A percentile compares a stretch with the other conserved stretches of the same genome.
Conservation (phyloP, 75 land plant species). For the Ceratopteris richardii region DNA sequence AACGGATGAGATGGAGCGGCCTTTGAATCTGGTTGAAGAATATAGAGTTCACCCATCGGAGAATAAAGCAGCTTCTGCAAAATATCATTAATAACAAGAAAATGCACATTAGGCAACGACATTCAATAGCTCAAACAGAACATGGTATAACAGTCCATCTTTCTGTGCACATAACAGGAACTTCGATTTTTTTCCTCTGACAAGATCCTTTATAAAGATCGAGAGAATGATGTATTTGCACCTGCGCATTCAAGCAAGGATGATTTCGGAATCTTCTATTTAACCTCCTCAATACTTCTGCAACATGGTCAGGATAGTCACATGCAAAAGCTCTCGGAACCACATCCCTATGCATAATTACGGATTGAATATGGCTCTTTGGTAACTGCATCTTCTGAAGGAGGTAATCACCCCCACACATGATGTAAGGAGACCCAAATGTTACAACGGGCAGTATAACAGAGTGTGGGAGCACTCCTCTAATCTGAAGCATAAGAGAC, state of each 20-base stretch:
- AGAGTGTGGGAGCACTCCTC: conserved; percentile 48
- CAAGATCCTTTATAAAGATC: too few species aligned
- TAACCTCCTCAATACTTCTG: conserved; percentile 60
- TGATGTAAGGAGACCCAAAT: conserved; percentile 80
- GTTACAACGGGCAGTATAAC: conserved; percentile 74
- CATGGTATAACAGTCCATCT: too few species aligned
- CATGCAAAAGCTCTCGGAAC: conserved; percentile 90
- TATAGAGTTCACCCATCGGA: conserved; percentile 83
- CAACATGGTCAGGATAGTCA: conserved; percentile 69
- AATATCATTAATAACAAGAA: too few species aligned
- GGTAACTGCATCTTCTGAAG: conserved; percentile 58
- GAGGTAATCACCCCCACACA: conserved; percentile 82
- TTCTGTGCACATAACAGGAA: too few species aligned
- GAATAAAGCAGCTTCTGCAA: conserved; percentile 71
- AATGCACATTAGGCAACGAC: neutral
- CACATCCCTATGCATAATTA: conserved; percentile 79
- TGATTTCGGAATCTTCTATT: conserved; percentile 71
- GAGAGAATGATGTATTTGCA: too few species aligned
- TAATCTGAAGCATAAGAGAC: conserved; percentile 65
- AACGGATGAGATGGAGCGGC: conserved; percentile 71
- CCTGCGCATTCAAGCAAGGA: conserved; percentile 76
- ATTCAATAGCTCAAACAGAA: neutral
- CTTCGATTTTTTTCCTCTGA: too few species aligned
- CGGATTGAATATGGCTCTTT: conserved; percentile 50
- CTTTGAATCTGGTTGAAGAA: conserved; percentile 76